A percentile compares a stretch with the other conserved stretches of the same genome.
Evolutionary conservation across 257 asterid genomes (phyloP).

Genomic region (Nicotiana attenuata): DNA sequence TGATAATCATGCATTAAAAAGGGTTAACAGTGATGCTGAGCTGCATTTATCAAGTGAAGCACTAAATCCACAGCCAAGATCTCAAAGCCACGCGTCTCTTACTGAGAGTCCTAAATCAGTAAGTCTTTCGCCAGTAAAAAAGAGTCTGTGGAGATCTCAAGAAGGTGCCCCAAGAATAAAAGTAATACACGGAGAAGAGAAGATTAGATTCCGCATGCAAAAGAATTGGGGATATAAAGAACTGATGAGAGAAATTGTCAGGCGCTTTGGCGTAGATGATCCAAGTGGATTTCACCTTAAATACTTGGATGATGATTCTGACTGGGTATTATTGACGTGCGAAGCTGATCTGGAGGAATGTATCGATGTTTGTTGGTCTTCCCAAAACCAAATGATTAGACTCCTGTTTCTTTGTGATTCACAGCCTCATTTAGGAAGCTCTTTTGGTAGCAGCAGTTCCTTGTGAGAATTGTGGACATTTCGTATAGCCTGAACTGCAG

Average conservation of each 20-base stretch:
- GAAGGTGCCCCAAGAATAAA: conserved; percentile 52
- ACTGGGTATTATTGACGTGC: conserved; percentile 82
- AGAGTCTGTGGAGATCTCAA: conserved; percentile 8
- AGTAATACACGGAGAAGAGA: conserved; percentile 72
- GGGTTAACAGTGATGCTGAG: conserved; percentile 54
- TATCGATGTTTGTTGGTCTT: conserved; percentile 47
- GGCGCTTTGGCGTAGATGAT: conserved; percentile 58
- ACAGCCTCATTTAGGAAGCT: conserved; percentile 41
- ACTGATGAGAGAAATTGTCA: conserved; percentile 44
- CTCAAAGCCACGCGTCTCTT: conserved; percentile 40
- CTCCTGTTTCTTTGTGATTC: conserved; percentile 38
- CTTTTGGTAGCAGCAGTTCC: conserved; percentile 32
- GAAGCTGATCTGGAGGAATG: conserved; percentile 91
- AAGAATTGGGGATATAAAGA: conserved; percentile 55
- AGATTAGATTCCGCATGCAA: conserved; percentile 66
- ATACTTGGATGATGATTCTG: conserved; percentile 85
- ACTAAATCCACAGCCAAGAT: conserved; percentile 36
- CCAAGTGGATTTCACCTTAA: conserved; percentile 48
- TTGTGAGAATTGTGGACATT: too few relatives aligned
- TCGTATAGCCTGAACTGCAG: too few relatives aligned
- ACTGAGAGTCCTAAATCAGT: conserved; percentile 28
- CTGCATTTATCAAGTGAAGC: conserved; percentile 41
- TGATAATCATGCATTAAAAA: conserved; percentile 25
- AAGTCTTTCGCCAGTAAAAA: conserved; percentile 10
- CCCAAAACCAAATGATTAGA: conserved; percentile 50